Percentiles rank a stretch among this genome's conserved stretches.
phyloP scores from a whole-genome alignment of 1,284 basidiomycete species.

The Kwoniella shivajii region DNA sequence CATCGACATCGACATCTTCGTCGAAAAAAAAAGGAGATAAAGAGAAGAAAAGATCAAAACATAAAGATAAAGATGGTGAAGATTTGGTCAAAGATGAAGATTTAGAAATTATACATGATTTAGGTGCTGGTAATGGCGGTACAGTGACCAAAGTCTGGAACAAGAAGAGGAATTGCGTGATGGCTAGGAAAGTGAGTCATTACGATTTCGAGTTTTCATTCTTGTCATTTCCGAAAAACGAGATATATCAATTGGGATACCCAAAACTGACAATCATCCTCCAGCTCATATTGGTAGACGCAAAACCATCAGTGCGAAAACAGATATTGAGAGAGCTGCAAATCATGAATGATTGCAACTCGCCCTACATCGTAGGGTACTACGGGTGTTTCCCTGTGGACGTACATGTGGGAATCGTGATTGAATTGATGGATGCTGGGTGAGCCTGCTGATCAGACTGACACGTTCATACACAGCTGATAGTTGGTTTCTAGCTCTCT shows the following conservation, averaged over 20 bases:
- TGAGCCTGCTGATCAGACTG: slow-evolving; percentile 30
- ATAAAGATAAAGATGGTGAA: slow-evolving; percentile 68
- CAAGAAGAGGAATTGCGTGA: slow-evolving; percentile 80
- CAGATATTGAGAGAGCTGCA: slow-evolving; percentile 97
- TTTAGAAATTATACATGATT: slow-evolving; percentile 78
- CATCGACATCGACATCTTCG: slow-evolving; percentile 13
- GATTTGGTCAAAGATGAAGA: slow-evolving; percentile 78
- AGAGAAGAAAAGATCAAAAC: slow-evolving; percentile 30
- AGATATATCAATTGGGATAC: background rate
- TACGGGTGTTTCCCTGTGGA: slow-evolving; percentile 95
- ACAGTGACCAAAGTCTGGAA: slow-evolving; percentile 96
- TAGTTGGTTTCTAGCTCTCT: slow-evolving; percentile 55
- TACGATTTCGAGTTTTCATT: background rate
- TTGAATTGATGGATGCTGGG: slow-evolving; percentile 89
- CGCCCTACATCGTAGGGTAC: slow-evolving; percentile 91
- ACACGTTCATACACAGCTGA: background rate
- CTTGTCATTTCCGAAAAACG: background rate
- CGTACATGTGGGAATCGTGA: slow-evolving; percentile 98
- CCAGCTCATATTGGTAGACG: slow-evolving; percentile 96
- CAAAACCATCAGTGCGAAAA: slow-evolving; percentile 94
- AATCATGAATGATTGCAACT: slow-evolving; percentile 97
- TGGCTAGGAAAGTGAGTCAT: slow-evolving; percentile 86
- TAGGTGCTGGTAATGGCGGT: slow-evolving; percentile 96
- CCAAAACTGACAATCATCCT: background rate
- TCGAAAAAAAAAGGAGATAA: slow-evolving; percentile 26